Evolutionary conservation across 2,329 filamentous ascomycete species (phyloP), one percentile per base, ranked within the genome.

Genomic region (Ophiostoma pallidulum): DNA sequence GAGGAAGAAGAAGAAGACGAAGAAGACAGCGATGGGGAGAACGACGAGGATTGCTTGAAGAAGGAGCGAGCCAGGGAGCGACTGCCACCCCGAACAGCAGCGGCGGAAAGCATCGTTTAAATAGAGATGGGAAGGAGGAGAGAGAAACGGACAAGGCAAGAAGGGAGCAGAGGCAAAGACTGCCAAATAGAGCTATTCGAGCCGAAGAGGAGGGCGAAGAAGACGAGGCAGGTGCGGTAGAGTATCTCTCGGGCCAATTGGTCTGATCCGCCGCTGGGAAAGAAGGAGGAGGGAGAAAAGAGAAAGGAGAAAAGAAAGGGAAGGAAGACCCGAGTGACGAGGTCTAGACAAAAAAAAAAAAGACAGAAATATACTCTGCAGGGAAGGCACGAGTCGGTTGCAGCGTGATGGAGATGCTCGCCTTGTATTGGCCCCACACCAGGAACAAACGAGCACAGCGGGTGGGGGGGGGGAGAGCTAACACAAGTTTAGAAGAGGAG

Each of bases 81-180:
- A 40, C 48, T 45, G 42, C 41, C 41, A 26, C 41, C 43, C 14
- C 51, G 51, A 29, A 53, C 41, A 45, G 47, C 48, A 40, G 45
- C 41, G 28, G 51, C 45, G 32, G 47, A 24, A 22, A 46, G 48
- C 53, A 53, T 54, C 32, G 45, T 46, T 51, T 53, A 47, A 50
- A 52, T 41, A 38, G 33, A 22, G 19, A 13, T 16, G 19, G 24
- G 36, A n/a, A 16, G 41, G 14, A 29, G 36, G 19, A 42, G 39
- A 26, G n/a, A 45, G 24, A 31, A 26, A 8, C 16, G 7, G 2
- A 4, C 14, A 18, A 31, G 19, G 26, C n/a, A 16, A 38, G 26
- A 20, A 16, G 32, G 18, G 16, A 18, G 31, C 18, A 8, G 29
- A 26, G 24, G 20, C 20, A 14, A 32, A 41, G 38, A 22, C 36